Evolutionary conservation across 768 basidiomycete genomes (phyloP), one percentile per base, ranked within the genome.

Genomic region (Pulveroboletus sp.): DNA sequence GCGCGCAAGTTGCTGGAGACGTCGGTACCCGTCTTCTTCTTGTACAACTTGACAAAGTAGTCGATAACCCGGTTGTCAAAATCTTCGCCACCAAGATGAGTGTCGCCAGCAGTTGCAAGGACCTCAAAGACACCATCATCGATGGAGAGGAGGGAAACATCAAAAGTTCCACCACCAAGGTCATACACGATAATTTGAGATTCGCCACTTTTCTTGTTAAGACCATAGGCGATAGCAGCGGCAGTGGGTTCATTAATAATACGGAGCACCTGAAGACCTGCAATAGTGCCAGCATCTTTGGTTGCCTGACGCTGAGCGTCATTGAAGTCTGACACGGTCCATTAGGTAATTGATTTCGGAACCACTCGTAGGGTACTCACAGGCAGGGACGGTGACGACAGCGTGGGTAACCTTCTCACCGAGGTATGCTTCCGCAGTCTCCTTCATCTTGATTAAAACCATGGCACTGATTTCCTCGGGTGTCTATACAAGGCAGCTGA

Each of bases 261-360:
- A 73, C 93, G 91, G 67, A 97, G 89, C 52, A 96, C 89, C 61
- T 87, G 82, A 47, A 97, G 86, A 67, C 93, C 94, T 37, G 94
- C 89, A 63, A 97, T 96, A 36, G 86, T 85, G 63, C 93, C 93
- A 52, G 95, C 92, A 64, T 98, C 95, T 76, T 97, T 98, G 73
- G 95, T 97, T 14, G 95, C 95, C 70, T 97, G 95, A 68, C 94
- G 91, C 73, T 98, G 95, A 63, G 95, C 93, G 75, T 97, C 94
- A 70, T 98, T 97, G 84, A 95, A 96, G 80, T 94, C 83, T 86
- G 68, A 78, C 87, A 74, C 6, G 76, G 49, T 61, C 58, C 10
- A 1, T 40, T 28, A 18, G 36, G 6, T 10, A 5, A 35, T 14
- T 5, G 21, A 6, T 17, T 11, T 31, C 21, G 10, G 9, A 15